Percentiles rank a stretch among this genome's conserved stretches.
Conservation (phyloP, 768 basidiomycete species). For the Astraeus odoratus region DNA sequence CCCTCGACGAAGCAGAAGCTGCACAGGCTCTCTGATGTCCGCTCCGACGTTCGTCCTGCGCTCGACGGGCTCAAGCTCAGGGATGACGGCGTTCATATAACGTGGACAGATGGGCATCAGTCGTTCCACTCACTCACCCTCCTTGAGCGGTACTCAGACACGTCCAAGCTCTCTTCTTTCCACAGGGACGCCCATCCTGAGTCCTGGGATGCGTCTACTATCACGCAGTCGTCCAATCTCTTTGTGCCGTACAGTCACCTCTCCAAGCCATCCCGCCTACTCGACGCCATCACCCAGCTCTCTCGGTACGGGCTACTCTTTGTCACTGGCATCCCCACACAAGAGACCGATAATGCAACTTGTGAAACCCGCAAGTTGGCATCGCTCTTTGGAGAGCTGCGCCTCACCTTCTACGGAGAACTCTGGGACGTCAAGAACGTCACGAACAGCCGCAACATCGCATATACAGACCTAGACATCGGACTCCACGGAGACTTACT, state of each 20-base stretch:
- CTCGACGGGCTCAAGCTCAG: slow-evolving; percentile 35
- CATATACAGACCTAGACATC: slow-evolving; percentile 86
- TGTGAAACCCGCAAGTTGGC: slow-evolving; percentile 70
- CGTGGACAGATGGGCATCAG: slow-evolving; percentile 54
- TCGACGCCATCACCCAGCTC: slow-evolving; percentile 61
- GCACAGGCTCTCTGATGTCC: slow-evolving; percentile 61
- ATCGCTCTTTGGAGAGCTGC: slow-evolving; percentile 62
- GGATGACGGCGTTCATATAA: slow-evolving; percentile 40
- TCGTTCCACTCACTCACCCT: slow-evolving; percentile 48
- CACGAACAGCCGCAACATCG: slow-evolving; percentile 77
- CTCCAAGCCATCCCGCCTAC: slow-evolving; percentile 38
- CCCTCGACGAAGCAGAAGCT: slow-evolving; percentile 75
- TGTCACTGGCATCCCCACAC: slow-evolving; percentile 60
- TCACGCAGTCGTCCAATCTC: slow-evolving; percentile 35
- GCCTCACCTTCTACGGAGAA: slow-evolving; percentile 85
- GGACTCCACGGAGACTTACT: slow-evolving; percentile 89
- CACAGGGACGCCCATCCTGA: slow-evolving; percentile 35
- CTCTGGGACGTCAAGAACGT: slow-evolving; percentile 84
- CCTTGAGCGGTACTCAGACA: slow-evolving; percentile 41
- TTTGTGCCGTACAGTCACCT: slow-evolving; percentile 52
- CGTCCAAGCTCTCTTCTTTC: slow-evolving; percentile 30
- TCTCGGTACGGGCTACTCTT: slow-evolving; percentile 68
- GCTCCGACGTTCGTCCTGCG: slow-evolving; percentile 39
- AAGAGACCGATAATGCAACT: slow-evolving; percentile 46
- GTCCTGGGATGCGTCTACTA: slow-evolving; percentile 40